A percentile compares a stretch with the other conserved stretches of the same genome.
These are phyloP conservation scores for Trifolium dubium DNA, from an alignment of 306 rosid genomes.

Conservation along the genomic window DNA sequence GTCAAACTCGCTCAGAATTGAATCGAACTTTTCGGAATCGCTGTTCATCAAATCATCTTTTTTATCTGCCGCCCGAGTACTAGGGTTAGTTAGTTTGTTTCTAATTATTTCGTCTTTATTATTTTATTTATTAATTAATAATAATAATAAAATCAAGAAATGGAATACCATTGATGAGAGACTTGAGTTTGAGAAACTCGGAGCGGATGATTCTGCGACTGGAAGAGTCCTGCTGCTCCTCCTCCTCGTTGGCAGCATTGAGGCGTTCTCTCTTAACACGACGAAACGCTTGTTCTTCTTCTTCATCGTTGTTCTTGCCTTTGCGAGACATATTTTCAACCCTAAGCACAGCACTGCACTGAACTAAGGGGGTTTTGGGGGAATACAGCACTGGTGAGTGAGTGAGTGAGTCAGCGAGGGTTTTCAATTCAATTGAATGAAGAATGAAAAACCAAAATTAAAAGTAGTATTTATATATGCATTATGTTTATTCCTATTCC, in stretches of 20 bases:
- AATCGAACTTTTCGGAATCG: constrained; percentile 58
- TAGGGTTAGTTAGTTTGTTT: constrained; percentile 28
- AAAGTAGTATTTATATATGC: too few relatives aligned
- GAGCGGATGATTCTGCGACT: constrained; percentile 74
- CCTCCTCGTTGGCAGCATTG: background rate
- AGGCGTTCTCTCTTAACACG: constrained; percentile 56
- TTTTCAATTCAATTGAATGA: background rate
- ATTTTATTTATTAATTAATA: too few relatives aligned
- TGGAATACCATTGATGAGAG: constrained; percentile 60
- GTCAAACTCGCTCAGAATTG: constrained; percentile 57
- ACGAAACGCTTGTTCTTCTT: constrained; percentile 24
- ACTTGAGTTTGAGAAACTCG: constrained; percentile 56
- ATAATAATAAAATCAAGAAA: background rate
- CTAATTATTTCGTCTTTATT: too few relatives aligned
- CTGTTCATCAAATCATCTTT: constrained; percentile 57
- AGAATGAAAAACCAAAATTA: too few relatives aligned
- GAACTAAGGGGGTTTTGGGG: too few relatives aligned
- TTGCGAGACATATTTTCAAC: constrained; percentile 33
- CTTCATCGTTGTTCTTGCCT: background rate
- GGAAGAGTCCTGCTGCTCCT: constrained; percentile 47
- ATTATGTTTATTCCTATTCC: too few relatives aligned
- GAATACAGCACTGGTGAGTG: too few relatives aligned
- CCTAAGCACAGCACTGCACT: constrained; percentile 7
- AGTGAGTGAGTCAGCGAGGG: too few relatives aligned
- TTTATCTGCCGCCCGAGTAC: constrained; percentile 43